A percentile compares a stretch with the other conserved stretches of the same genome.
Conservation (phyloP, 2,329 filamentous ascomycete species). For the Fusarium sp. region DNA sequence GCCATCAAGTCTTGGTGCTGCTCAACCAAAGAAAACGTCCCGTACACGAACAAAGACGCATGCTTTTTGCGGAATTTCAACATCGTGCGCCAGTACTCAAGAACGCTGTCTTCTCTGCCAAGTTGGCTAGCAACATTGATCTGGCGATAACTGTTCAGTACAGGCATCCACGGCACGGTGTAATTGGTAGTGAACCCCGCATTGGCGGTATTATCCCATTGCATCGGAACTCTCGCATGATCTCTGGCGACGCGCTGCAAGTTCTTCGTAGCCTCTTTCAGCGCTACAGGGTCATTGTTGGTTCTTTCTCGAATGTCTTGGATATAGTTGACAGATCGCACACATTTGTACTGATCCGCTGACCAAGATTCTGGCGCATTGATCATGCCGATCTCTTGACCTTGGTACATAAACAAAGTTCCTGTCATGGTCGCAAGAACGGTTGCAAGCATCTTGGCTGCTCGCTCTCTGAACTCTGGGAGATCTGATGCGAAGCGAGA, state of each 20-base stretch:
- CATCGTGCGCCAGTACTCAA: slow-evolving; percentile 53
- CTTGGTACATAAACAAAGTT: slow-evolving; percentile 77
- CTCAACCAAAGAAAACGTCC: slow-evolving; percentile 9
- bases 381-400: too few relatives aligned
- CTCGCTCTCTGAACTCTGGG: slow-evolving; percentile 62
- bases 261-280: slow-evolving; percentile 54
- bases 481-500: slow-evolving; percentile 67
- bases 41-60: slow-evolving; percentile 53
- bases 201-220: slow-evolving; percentile 65
- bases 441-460: slow-evolving; percentile 72
- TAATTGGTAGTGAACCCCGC: slow-evolving; percentile 52
- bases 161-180: slow-evolving; percentile 54
- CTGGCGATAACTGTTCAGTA: slow-evolving; percentile 49
- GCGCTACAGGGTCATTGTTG: slow-evolving; percentile 52
- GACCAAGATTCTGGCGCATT: slow-evolving; percentile 65
- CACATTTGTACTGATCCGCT: slow-evolving; percentile 58
- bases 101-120: slow-evolving; percentile 55
- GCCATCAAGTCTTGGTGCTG: background rate
- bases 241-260: slow-evolving; percentile 64
- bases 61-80: slow-evolving; percentile 51
- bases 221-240: slow-evolving; percentile 75
- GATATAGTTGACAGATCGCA: slow-evolving; percentile 68
- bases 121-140: slow-evolving; percentile 72
- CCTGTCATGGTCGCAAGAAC: slow-evolving; percentile 68
- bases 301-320: slow-evolving; percentile 56